These are phyloP conservation scores for Phialemoniopsis sp. DNA, from an alignment of 2,329 filamentous ascomycete species.

Conservation along the genomic window DNA sequence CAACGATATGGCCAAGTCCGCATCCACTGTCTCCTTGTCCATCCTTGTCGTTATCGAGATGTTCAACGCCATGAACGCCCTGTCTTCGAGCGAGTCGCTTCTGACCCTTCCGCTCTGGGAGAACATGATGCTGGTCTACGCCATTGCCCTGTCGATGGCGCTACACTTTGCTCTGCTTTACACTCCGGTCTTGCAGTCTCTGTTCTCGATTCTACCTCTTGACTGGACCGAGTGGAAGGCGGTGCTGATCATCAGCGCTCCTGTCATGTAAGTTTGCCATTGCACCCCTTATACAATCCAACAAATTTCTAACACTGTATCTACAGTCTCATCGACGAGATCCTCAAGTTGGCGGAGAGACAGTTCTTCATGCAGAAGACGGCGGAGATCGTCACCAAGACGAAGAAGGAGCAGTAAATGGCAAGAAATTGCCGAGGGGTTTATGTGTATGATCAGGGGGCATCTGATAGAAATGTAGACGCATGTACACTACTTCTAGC, in stretches of 20 bases:
- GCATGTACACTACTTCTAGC: no score
- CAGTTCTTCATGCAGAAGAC: slow-evolving; percentile 56
- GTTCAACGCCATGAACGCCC: slow-evolving; percentile 98
- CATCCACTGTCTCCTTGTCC: slow-evolving; percentile 88
- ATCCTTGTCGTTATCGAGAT: slow-evolving; percentile 97
- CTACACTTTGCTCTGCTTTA: slow-evolving; percentile 94
- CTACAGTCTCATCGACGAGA: slow-evolving; percentile 72
- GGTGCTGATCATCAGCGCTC: slow-evolving; percentile 80
- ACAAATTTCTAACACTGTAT: slow-evolving; percentile 3
- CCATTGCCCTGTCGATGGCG: slow-evolving; percentile 87
- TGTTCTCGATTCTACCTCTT: slow-evolving; percentile 90
- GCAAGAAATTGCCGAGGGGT: not conserved
- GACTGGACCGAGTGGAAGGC: slow-evolving; percentile 89
- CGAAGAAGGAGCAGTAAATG: slow-evolving; percentile 51
- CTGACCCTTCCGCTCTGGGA: slow-evolving; percentile 94
- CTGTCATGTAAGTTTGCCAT: slow-evolving; percentile 72
- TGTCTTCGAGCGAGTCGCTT: slow-evolving; percentile 92
- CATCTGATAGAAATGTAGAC: no score
- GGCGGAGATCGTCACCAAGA: slow-evolving; percentile 28
- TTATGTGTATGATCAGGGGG: no score
- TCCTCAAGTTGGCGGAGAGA: slow-evolving; percentile 75
- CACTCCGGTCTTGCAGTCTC: slow-evolving; percentile 76
- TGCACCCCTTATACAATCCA: not conserved
- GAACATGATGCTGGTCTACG: slow-evolving; percentile 97
- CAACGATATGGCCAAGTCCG: slow-evolving; percentile 80